These are phyloP conservation scores for Colletotrichum coccodes DNA, from an alignment of 2,329 filamentous ascomycete species.

Conservation along the genomic window DNA sequence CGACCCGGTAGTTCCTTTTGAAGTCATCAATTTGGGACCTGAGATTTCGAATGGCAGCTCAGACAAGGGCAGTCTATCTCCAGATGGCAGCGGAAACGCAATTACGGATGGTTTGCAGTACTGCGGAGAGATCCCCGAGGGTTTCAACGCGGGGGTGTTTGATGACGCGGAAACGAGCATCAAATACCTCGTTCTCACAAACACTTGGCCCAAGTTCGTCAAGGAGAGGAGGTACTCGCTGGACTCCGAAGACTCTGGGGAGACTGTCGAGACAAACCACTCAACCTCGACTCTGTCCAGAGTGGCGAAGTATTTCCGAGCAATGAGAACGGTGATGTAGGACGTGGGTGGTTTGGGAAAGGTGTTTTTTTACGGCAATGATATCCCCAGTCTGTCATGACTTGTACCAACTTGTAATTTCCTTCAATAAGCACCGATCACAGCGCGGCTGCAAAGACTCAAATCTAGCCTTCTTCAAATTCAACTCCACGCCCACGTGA, in stretches of 20 bases:
- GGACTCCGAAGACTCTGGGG: constrained; percentile 27
- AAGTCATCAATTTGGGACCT: constrained; percentile 27
- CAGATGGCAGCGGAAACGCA: background rate
- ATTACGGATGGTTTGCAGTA: constrained; percentile 19
- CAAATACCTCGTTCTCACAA: constrained; percentile 59
- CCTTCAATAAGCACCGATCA: background rate
- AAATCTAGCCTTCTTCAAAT: background rate
- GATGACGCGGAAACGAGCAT: constrained; percentile 64
- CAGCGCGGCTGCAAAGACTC: no score
- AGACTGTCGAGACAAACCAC: constrained; percentile 17
- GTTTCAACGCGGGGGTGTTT: constrained; percentile 59
- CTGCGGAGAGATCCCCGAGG: constrained; percentile 45
- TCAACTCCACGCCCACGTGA: background rate
- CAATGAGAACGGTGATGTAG: constrained; percentile 1
- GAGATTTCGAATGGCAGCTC: background rate
- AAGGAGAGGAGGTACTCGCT: constrained; percentile 32
- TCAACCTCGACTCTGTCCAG: constrained; percentile 17
- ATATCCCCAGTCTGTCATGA: background rate
- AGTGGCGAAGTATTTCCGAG: constrained; percentile 21
- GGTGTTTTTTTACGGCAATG: background rate
- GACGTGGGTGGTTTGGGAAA: background rate
- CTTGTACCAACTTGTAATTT: constrained; percentile 1
- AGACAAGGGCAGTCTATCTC: background rate
- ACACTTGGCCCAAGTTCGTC: constrained; percentile 44
- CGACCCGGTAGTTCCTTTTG: constrained; percentile 57